A percentile compares a stretch with the other conserved stretches of the same genome.
Conservation (phyloP, 306 rosid genomes). For the Macrotyloma uniflorum region DNA sequence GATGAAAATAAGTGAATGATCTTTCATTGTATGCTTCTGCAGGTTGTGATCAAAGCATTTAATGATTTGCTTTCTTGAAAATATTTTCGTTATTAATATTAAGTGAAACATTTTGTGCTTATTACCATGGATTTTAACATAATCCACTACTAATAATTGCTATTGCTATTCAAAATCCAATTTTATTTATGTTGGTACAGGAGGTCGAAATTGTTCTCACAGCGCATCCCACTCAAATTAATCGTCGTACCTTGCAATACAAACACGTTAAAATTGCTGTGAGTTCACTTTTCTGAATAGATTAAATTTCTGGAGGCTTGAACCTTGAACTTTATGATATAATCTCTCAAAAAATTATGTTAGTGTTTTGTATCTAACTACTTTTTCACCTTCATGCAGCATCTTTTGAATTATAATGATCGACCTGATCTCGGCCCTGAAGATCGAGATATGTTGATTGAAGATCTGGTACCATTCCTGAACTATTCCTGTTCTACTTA, state of each 20-base stretch:
- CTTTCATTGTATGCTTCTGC: background rate
- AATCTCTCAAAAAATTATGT: conserved; percentile 23
- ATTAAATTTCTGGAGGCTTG: background rate
- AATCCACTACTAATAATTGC: background rate
- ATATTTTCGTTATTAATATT: background rate
- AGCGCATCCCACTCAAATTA: conserved; percentile 98
- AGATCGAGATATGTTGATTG: conserved; percentile 86
- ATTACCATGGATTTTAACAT: background rate
- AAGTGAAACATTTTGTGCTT: background rate
- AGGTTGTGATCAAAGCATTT: background rate
- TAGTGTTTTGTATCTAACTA: conserved; percentile 28
- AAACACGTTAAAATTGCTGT: conserved; percentile 87
- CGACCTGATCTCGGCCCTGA: conserved; percentile 78
- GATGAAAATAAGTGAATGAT: background rate
- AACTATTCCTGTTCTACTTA: conserved; percentile 34
- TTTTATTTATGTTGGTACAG: conserved; percentile 46
- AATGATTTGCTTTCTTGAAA: background rate
- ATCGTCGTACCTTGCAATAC: conserved; percentile 94
- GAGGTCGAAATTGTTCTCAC: conserved; percentile 96
- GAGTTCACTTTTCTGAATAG: conserved; percentile 33
- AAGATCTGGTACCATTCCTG: conserved; percentile 78
- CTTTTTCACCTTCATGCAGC: conserved; percentile 53
- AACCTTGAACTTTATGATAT: conserved; percentile 7
- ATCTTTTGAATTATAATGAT: conserved; percentile 80
- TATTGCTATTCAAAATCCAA: conserved; percentile 17